Percentiles rank a stretch among this genome's conserved stretches.
Evolutionary conservation across 768 basidiomycete species (phyloP).

Genomic region (Pleurotus tuber-regium): DNA sequence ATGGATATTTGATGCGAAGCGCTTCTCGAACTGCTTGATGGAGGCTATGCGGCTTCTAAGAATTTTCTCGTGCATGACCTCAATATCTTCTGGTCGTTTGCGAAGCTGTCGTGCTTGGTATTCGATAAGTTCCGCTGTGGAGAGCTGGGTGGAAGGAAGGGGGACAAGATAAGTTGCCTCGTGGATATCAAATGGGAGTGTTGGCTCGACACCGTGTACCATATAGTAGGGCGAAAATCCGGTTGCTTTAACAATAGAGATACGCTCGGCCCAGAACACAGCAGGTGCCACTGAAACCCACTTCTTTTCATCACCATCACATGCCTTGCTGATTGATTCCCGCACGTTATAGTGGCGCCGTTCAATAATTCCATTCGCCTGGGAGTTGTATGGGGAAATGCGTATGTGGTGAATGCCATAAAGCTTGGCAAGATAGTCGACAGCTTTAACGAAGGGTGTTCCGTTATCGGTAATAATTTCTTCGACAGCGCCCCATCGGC

Average conservation of each 20-base stretch:
- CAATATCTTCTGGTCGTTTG: constrained; percentile 21
- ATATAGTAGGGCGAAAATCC: constrained; percentile 21
- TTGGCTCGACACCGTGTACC: constrained; percentile 19
- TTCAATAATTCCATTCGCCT: constrained; percentile 33
- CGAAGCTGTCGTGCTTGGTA: constrained; percentile 19
- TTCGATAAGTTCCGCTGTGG: neutral
- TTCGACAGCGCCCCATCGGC: constrained; percentile 28
- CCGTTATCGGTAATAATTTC: constrained; percentile 41
- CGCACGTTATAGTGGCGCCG: constrained; percentile 19
- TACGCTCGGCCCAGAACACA: constrained; percentile 11
- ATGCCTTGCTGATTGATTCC: constrained; percentile 26
- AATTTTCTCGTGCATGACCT: constrained; percentile 12
- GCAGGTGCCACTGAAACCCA: constrained; percentile 25
- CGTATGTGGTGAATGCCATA: constrained; percentile 36
- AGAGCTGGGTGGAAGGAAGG: neutral
- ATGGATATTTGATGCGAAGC: constrained; percentile 14
- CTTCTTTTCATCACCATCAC: constrained; percentile 22
- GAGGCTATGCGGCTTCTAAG: constrained; percentile 17
- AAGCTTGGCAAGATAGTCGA: constrained; percentile 16
- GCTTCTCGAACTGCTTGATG: constrained; percentile 23
- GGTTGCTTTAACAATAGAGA: constrained; percentile 15
- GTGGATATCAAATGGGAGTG: constrained; percentile 23
- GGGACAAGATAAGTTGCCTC: constrained; percentile 25
- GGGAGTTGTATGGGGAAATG: constrained; percentile 36
- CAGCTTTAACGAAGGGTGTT: constrained; percentile 25